A percentile compares a stretch with the other conserved stretches of the same genome.
These are phyloP conservation scores for Russula brevipes DNA, from an alignment of 768 basidiomycete species.

Conservation along the genomic window DNA sequence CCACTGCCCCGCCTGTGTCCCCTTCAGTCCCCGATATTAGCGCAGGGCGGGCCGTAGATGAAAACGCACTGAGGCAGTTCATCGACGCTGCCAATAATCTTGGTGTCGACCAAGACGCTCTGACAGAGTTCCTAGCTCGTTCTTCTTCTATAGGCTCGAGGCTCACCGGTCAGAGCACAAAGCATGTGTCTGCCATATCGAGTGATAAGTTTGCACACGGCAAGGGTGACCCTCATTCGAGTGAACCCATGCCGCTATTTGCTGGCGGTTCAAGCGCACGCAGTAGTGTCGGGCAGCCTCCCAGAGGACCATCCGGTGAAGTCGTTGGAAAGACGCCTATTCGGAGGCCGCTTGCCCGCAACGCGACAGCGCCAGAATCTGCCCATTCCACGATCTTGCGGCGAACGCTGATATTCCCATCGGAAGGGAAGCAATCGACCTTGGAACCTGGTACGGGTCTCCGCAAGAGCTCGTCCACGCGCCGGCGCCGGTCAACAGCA, in stretches of 20 bases:
- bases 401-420: conserved; percentile 75
- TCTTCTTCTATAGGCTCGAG: conserved; percentile 59
- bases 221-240: neutral
- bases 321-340: conserved; percentile 13
- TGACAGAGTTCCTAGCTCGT: conserved; percentile 67
- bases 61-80: conserved; percentile 60
- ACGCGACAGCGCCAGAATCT: conserved; percentile 10
- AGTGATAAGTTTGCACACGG: conserved; percentile 27
- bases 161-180: conserved; percentile 42
- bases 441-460: conserved; percentile 41
- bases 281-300: conserved; percentile 12
- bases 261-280: conserved; percentile 29
- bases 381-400: conserved; percentile 48
- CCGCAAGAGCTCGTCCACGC: conserved; percentile 35
- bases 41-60: conserved; percentile 33
- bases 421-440: conserved; percentile 54
- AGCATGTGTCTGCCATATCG: conserved; percentile 39
- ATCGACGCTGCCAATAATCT: conserved; percentile 72
- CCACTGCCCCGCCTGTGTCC: conserved; percentile 7
- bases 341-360: conserved; percentile 12
- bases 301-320: conserved; percentile 11
- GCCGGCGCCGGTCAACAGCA: conserved; percentile 52
- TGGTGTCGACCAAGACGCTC: conserved; percentile 64
- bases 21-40: neutral
- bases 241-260: conserved; percentile 18